Conservation (phyloP, 176 grass and related monocot species). For the Otatea glauca region DNA sequence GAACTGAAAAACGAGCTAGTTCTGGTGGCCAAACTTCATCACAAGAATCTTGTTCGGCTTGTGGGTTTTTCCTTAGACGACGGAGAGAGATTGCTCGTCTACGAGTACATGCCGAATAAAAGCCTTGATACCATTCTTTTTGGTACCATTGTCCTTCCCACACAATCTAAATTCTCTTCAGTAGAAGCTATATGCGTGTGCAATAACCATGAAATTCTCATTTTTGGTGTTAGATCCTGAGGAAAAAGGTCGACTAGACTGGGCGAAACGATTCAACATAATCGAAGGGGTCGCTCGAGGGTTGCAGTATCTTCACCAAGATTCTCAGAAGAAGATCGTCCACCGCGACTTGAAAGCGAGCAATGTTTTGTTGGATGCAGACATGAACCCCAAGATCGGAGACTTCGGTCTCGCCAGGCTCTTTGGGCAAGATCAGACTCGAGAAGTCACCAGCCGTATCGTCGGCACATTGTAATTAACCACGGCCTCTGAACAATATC, state of each 20-base stretch:
- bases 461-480: conserved; percentile 41
- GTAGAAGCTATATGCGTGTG: not conserved
- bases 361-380: conserved; percentile 35
- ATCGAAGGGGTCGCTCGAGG: conserved; percentile 55
- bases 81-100: conserved; percentile 41
- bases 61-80: conserved; percentile 42
- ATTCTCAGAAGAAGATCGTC: conserved; percentile 48
- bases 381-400: conserved; percentile 52
- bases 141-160: not conserved
- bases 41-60: conserved; percentile 49
- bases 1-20: conserved; percentile 44
- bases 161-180: not conserved
- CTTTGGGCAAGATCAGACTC: conserved; percentile 45
- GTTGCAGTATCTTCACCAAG: conserved; percentile 55
- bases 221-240: not conserved
- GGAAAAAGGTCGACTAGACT: conserved; percentile 26
- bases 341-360: conserved; percentile 48
- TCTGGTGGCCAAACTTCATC: conserved; percentile 51
- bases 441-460: conserved; percentile 35
- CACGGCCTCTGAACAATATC: not conserved
- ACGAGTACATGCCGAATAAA: conserved; percentile 50
- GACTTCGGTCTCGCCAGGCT: conserved; percentile 53
- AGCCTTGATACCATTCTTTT: conserved; percentile 48
- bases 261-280: conserved; percentile 43
- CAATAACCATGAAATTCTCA: not conserved